Evolutionary conservation across 768 basidiomycete genomes (phyloP).

Genomic region (Amanita thiersii): DNA sequence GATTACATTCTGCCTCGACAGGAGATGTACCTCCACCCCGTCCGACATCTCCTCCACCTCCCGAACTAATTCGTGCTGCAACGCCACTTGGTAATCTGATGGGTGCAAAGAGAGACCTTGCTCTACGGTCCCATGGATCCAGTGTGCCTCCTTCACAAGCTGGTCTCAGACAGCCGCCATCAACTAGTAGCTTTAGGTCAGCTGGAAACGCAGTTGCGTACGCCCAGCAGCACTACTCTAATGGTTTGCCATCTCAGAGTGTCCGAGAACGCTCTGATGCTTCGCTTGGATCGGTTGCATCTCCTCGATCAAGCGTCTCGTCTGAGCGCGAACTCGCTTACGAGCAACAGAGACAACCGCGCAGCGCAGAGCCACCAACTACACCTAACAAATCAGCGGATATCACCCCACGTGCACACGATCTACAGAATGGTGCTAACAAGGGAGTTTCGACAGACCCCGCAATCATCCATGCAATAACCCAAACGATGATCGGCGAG

Average conservation of each 20-base stretch:
- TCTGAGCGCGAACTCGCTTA: conserved; percentile 55
- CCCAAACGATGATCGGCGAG: conserved; percentile 99
- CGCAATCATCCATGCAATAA: conserved; percentile 88
- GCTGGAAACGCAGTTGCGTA: conserved; percentile 53
- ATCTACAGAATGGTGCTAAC: conserved; percentile 14
- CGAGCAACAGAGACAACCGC: conserved; percentile 11
- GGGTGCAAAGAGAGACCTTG: conserved; percentile 50
- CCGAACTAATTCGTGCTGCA: conserved; percentile 87
- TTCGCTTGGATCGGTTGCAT: conserved; percentile 60
- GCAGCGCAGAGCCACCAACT: conserved; percentile 21
- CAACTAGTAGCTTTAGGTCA: conserved; percentile 79
- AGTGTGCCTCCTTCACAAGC: conserved; percentile 68
- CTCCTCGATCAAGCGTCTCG: conserved; percentile 76
- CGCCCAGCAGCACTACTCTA: conserved; percentile 30
- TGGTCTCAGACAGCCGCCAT: conserved; percentile 62
- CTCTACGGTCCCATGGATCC: conserved; percentile 56
- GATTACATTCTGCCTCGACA: conserved; percentile 35
- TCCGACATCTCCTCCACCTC: conserved; percentile 88
- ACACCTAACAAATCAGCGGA: conserved; percentile 41
- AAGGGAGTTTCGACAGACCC: conserved; percentile 75
- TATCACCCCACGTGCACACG: conserved; percentile 29
- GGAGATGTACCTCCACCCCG: conserved; percentile 70
- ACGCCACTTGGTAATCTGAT: conserved; percentile 57
- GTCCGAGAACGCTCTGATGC: conserved; percentile 54
- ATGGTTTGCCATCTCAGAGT: conserved; percentile 39